Evolutionary conservation across 2,329 filamentous ascomycete genomes (phyloP), one percentile per base, ranked within the genome.

Genomic region (Clarireedia homoeocarpa): DNA sequence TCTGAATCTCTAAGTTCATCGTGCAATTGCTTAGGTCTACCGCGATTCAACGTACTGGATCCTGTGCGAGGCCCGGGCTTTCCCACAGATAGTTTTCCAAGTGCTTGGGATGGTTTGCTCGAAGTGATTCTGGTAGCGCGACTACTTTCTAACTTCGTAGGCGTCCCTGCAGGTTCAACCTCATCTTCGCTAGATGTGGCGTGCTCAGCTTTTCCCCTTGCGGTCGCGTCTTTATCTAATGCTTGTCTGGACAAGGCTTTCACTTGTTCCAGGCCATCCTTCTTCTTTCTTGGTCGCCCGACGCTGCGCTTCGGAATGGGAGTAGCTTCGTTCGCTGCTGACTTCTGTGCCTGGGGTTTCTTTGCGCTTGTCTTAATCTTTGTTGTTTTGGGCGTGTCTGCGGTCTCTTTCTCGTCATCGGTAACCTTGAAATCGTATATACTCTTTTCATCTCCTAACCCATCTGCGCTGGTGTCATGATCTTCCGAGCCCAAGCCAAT

Each of bases 41-140:
- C 62, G 30, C 59, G 44, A 54, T 60, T 64, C 2, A 44, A 23
- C 30, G 15, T 54, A 10, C 40, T 48, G 23, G 48, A 55, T 20
- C 9, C 7, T 24, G 4, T 15, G 23, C 6, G n/a, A 20, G 26
- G 24, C 15, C 72, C 49, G 64, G 38, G 30, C 17, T n/a, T 44
- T 38, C 48, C 36, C 26, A 30, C 34, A 20, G 34, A 27, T 14
- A 45, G 23, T 48, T 40, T 34, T 30, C 17, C 44, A 6, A 7
- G 49, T 24, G 39, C 34, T 23, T n/a, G 45, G 15, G 40, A 36
- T 23, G 17, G 14, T 5, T 4, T 49, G 12, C 10, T 30, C 27
- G 44, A 40, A 17, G 39, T 42, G n/a, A 30, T 23, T 39, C 20
- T 51, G 38, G 30, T 47, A 15, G 27, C 42, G 26, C 23, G 48